A percentile compares a stretch with the other conserved stretches of the same genome.
Evolutionary conservation across 2,329 filamentous ascomycete species (phyloP).

Genomic region (Aspergillus pseudoterreus): DNA sequence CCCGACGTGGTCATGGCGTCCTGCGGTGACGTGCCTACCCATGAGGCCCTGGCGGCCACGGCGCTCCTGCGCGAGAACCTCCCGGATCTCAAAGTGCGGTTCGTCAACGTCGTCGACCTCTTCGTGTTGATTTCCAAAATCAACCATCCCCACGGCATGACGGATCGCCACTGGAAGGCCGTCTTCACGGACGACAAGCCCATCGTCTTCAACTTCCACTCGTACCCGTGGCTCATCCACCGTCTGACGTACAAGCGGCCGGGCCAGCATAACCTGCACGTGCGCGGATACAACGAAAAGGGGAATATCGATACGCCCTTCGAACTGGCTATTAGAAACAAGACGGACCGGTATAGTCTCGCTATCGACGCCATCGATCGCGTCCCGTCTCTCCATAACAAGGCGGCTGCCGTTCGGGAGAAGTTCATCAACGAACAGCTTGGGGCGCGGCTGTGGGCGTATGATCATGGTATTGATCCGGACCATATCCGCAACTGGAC

Average conservation of each 20-base stretch:
- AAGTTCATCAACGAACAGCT: slow-evolving; percentile 63
- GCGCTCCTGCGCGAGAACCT: slow-evolving; percentile 69
- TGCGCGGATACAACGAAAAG: slow-evolving; percentile 78
- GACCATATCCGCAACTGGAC: slow-evolving; percentile 62
- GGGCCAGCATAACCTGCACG: slow-evolving; percentile 64
- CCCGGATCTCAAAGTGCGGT: slow-evolving; percentile 70
- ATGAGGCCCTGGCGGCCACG: slow-evolving; percentile 70
- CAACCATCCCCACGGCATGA: slow-evolving; percentile 71
- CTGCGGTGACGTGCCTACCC: slow-evolving; percentile 70
- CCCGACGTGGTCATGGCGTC: slow-evolving; percentile 74
- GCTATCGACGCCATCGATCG: slow-evolving; percentile 74
- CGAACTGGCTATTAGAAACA: slow-evolving; percentile 72
- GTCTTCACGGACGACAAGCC: slow-evolving; percentile 71
- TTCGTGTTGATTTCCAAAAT: slow-evolving; percentile 71
- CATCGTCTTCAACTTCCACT: slow-evolving; percentile 81
- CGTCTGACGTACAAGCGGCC: slow-evolving; percentile 71
- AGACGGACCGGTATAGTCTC: slow-evolving; percentile 71
- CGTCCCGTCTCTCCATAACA: slow-evolving; percentile 61
- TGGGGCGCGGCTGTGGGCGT: slow-evolving; percentile 60
- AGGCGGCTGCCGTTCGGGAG: slow-evolving; percentile 60
- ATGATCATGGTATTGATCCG: slow-evolving; percentile 68
- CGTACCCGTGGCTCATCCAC: slow-evolving; percentile 76
- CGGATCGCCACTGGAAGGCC: slow-evolving; percentile 61
- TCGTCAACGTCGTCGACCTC: slow-evolving; percentile 75
- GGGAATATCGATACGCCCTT: slow-evolving; percentile 80